Base-by-base conservation (phyloP, 169 alveolate genomes). In the Plasmodium inui region DNA sequence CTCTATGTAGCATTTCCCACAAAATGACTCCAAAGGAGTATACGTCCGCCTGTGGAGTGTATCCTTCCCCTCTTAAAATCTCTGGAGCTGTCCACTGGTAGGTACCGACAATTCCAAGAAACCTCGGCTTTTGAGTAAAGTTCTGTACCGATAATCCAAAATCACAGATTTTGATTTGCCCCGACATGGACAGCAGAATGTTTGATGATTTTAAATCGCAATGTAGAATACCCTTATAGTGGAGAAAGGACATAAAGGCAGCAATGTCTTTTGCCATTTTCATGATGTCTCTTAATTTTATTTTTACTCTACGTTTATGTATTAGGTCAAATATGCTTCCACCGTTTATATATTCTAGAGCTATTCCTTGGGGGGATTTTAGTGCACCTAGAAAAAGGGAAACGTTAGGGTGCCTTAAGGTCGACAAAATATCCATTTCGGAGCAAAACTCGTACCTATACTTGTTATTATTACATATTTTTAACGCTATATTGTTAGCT, bases 81-180 rank as follows among this genome's bases (percentile, higher is more conserved):
- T 97, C 98, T 8, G 98, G 98, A 8, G 98, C 97, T 96, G 97
- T 97, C 94, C 96, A 97, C 82, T 95, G 97, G 76, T 96, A 57
- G 2, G 98, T 97, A 1, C 98, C 98, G 32, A 97, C 97, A 2
- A 82, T 84, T 28, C 96, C 96, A 22, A 95, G 67, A 92, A 81
- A 90, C 83, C 93, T 95, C 34, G 95, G 93, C 53, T 93, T 95
- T 50, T 95, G 80, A 67, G 84, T 44, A 81, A 89, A 83, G 55
- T 93, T 93, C 10, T 89, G 96, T 76, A 94, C 95, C 9, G 98
- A 95, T 2, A 98, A 81, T 3, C 98, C 99, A 91, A 98, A 98
- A 82, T 98, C 98, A 90, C 99, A 97, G 9, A 98, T 97, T 94
- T 98, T 98, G 1, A 97, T 98, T 94, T 95, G 96, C 73, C 97